phyloP scores from a whole-genome alignment of 495 filamentous ascomycete species.

The Penicillium salamii region DNA sequence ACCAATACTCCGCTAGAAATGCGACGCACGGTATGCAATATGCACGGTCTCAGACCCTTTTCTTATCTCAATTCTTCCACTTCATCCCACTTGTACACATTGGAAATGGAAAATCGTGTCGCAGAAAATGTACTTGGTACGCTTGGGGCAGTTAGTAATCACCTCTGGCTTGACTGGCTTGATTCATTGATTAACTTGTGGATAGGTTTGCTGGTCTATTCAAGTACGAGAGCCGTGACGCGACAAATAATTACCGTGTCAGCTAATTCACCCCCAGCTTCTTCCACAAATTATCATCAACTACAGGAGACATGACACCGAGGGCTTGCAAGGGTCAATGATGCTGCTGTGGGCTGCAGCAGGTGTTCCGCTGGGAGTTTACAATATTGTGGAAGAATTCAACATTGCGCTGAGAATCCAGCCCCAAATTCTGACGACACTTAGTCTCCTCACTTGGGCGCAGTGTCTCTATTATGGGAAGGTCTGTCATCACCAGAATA shows the following conservation, averaged over 20 bases:
- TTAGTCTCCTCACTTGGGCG: constrained; percentile 62
- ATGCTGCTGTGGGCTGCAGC: constrained; percentile 66
- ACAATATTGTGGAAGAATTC: constrained; percentile 60
- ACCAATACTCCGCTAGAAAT: no score
- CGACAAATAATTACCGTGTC: neutral
- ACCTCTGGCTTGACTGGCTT: neutral
- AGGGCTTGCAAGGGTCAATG: constrained; percentile 60
- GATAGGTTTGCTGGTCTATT: constrained; percentile 51
- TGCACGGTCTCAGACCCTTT: no score
- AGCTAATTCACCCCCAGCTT: constrained; percentile 38
- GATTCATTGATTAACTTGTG: constrained; percentile 8
- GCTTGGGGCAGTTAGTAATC: constrained; percentile 48
- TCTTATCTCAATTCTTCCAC: neutral
- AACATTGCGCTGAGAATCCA: constrained; percentile 60
- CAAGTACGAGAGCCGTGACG: constrained; percentile 29
- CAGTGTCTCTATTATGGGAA: constrained; percentile 64
- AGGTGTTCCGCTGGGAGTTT: constrained; percentile 62
- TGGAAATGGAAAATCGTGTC: constrained; percentile 49
- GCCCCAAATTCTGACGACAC: constrained; percentile 57
- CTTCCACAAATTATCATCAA: constrained; percentile 66
- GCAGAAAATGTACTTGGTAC: constrained; percentile 58
- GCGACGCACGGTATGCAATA: no score
- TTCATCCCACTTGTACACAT: neutral
- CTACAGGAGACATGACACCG: constrained; percentile 56
- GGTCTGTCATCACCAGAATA: constrained; percentile 18